phyloP scores from a whole-genome alignment of 1,139 yeast species.

The Nakaseomyces bracarensis region DNA sequence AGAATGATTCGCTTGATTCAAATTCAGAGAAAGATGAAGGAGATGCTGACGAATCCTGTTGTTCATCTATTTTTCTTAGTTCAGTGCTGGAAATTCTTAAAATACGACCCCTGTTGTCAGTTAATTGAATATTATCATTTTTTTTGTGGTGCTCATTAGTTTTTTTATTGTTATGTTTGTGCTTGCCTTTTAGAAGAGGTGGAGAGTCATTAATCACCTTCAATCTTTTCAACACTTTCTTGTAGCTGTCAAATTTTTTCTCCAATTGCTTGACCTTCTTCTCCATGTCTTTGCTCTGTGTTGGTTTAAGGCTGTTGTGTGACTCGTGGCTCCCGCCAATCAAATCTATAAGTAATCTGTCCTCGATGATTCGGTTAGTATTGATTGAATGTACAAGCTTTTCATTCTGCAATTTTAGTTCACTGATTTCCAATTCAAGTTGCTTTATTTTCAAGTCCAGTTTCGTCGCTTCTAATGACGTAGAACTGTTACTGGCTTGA shows the following conservation, averaged over 20 bases:
- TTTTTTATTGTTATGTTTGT: conserved; percentile 9
- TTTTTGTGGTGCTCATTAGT: background rate
- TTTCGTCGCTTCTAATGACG: conserved; percentile 15
- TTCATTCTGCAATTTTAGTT: conserved; percentile 30
- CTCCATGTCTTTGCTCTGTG: conserved; percentile 20
- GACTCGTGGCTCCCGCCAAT: conserved; percentile 12
- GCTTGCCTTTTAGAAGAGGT: conserved; percentile 7
- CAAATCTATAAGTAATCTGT: conserved; percentile 20
- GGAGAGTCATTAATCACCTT: conserved; percentile 11
- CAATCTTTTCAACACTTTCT: conserved; percentile 20
- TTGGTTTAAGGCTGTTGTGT: conserved; percentile 9
- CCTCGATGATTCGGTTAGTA: conserved; percentile 24
- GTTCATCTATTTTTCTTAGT: conserved; percentile 24
- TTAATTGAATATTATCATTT: conserved; percentile 4
- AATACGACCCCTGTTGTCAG: conserved; percentile 12
- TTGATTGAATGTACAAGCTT: conserved; percentile 27
- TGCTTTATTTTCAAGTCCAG: conserved; percentile 29
- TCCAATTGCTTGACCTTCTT: conserved; percentile 27
- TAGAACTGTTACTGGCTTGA: conserved; percentile 2
- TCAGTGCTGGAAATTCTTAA: conserved; percentile 23
- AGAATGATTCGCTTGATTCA: background rate
- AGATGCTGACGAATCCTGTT: conserved; percentile 16
- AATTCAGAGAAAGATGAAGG: conserved; percentile 9
- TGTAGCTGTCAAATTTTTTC: conserved; percentile 25
- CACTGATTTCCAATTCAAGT: conserved; percentile 29